Base-by-base conservation (phyloP, 2,329 filamentous ascomycete genomes). In the Keithomyces neogunnii region DNA sequence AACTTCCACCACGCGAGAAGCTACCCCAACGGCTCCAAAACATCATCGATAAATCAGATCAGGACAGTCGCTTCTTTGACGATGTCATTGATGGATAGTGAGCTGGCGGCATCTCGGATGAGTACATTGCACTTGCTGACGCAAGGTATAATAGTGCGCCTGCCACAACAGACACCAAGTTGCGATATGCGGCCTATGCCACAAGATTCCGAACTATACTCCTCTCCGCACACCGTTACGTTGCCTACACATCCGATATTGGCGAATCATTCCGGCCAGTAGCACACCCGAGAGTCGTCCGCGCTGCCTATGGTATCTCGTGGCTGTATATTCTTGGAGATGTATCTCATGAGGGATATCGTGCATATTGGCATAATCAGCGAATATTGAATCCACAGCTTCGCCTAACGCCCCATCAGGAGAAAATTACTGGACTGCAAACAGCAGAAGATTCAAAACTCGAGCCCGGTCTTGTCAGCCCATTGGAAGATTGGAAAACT, bases 181-280 rank as follows among this genome's bases (percentile, higher is more conserved):
- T 95, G 62, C 87, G 93, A 63, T 99, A 97, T 71, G 92, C 91
- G 52, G 93, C 88, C 59, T 99, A 99, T 71, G 89, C 89, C 46
- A 83, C 85, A 54, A 85, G 93, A 47, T 73, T 93, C 56, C 84
- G 89, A 55, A 96, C 91, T 6, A 88, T 97, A 58, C 82, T 99
- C 62, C 75, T 91, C 59, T 89, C 88, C 13, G 91, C 91, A 3
- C 93, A 97, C 63, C 85, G 93, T 62, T 99, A 99, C 64, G 90
- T 99, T 47, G 93, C 93, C 51, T 99, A 99, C 68, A 97, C 93
- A 0, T 91, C 86, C 26, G 92, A 97, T 63, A 92, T 99, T 57
- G 93, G 93, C 66, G 93, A 99, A 69, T 95, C 88, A 0, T 99
- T 99, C 71, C 83, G 93, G 2, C 93, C 93, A 0, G 80, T 99